Evolutionary conservation across 345 rosid genomes (phyloP), one percentile per base, ranked within the genome.

Genomic region (Psidium guajava): DNA sequence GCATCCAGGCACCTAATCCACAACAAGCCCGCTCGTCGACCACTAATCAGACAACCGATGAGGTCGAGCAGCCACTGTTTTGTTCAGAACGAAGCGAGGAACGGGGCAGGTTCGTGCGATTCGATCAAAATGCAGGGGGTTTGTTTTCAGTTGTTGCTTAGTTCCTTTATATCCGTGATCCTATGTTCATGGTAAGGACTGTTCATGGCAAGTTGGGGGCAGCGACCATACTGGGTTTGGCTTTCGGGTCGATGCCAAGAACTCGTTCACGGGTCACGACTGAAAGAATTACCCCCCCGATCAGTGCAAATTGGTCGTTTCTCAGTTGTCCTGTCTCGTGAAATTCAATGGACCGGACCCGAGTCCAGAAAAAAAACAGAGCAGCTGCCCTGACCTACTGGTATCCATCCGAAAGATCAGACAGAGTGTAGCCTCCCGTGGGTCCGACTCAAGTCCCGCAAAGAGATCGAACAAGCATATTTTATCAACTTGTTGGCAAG

Each of bases 241-340:
- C 85, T 32, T 28, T 32, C 64, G 54, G 53, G 44, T 54, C 21
- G n/a, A 42, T 54, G 80, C 81, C 85, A 83, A 54, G 73, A 27
- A 24, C 8, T 32, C 1, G 54, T 64, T 86, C 87, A 86, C 85
- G 87, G 85, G 85, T 51, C 84, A 2, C 85, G 53, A 20, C 5
- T 50, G 82, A 44, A 55, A 47, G 36, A 25, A 40, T 11, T 54
- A 3, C 54, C 47, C 42, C 42, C 13, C 55, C 0, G 8, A 47
- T 18, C 40, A 6, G 47, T 53, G 32, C 82, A 84, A 25, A 83
- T 44, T 32, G 47, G 77, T 69, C 77, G 47, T 69, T 69, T 69
- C 77, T 69, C 24, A 36, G 4, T 69, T 18, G 25, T 36, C 77
- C 36, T 2, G 77, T 18, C 18, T 36, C 25, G 14, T 36, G 10